Conservation (phyloP, 768 basidiomycete genomes). For the Tylopilus intermedius region DNA sequence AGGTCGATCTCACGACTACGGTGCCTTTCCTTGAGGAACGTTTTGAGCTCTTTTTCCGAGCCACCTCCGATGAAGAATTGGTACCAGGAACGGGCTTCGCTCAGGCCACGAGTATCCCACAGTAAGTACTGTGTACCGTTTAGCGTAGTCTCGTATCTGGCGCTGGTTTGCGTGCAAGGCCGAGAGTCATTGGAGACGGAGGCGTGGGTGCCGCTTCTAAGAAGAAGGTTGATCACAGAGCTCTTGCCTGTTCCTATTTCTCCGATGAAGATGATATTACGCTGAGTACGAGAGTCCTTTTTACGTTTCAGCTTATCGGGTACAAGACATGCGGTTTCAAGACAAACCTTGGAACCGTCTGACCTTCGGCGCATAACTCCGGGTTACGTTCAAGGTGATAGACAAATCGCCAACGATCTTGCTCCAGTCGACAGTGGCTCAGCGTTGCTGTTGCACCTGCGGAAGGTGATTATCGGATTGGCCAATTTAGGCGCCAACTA, state of each 20-base stretch:
- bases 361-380: not conserved
- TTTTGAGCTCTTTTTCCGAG: no score
- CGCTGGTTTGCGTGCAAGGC: no score
- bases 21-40: no score
- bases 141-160: no score
- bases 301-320: not conserved
- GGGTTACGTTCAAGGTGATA: not conserved
- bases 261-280: constrained; percentile 23
- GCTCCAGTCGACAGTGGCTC: not conserved
- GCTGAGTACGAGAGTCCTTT: not conserved
- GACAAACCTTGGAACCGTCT: constrained; percentile 10
- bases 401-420: not conserved
- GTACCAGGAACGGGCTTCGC: no score
- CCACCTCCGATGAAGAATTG: no score
- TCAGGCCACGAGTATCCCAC: no score
- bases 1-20: no score
- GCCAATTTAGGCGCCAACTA: not conserved
- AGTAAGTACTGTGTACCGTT: no score
- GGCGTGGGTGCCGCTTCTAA: no score
- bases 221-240: constrained; percentile 10
- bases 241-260: constrained; percentile 26
- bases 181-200: no score
- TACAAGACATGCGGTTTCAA: not conserved
- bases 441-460: not conserved
- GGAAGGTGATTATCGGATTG: not conserved